Evolutionary conservation across 495 filamentous ascomycete species (phyloP), one percentile per base, ranked within the genome.

Genomic region (Cercophora scortea): DNA sequence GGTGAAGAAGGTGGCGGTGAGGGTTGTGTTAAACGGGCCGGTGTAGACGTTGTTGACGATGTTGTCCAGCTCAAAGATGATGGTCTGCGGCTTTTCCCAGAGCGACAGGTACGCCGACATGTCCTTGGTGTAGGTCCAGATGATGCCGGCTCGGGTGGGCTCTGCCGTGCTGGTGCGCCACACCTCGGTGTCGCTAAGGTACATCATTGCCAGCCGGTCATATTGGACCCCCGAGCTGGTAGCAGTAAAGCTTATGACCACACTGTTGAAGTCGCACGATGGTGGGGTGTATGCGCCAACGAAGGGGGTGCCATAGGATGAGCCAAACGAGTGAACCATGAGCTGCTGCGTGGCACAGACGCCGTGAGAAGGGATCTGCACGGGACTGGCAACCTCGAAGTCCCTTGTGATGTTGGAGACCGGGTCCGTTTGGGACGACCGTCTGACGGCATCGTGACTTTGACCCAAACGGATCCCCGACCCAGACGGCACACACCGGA

Each of bases 121-220:
- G 53, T 93, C 88, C 64, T 93, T 93, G 46, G 81, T 68, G 50
- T 90, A 90, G 6, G 83, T 85, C 81, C 73, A 77, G 35, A 56
- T 53, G 32, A 90, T 89, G 3, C 88, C 88, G 10, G 53, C 54
- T 46, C 72, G 70, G 4, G 81, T 88, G 6, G 88, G 88, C 69
- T 92, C 87, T 0, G 87, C 87, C 7, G 88, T 93, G n/a, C 85
- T 89, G 8, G 88, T 91, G n/a, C 88, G 74, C 68, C 83, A 90
- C 0, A 93, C 74, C 64, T 92, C 88, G 17, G 5, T 25, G 25
- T 25, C 25, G 25, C 25, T 25, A 2, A 25, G 25, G 25, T 25
- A 25, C 25, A 25, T 25, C 25, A 25, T 25, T 2, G 25, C 25
- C 25, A 25, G 25, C 25, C 25, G 25, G 25, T 25, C 25, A 25